Conservation (phyloP, 2,329 filamentous ascomycete genomes). For the Penicillium sp. region DNA sequence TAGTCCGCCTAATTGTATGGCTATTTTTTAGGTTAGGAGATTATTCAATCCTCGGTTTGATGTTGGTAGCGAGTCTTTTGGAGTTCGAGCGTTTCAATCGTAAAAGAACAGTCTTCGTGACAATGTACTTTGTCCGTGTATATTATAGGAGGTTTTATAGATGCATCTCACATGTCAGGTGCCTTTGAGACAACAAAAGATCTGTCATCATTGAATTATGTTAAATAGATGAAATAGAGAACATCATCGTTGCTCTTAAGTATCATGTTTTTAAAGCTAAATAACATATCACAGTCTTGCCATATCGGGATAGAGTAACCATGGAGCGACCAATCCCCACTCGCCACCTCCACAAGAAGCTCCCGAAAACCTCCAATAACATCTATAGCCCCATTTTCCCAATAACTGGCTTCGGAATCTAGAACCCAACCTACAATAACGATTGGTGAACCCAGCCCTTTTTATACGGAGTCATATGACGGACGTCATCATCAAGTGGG, state of each 20-base stretch:
- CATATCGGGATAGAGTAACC: background rate
- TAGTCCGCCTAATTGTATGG: slow-evolving; percentile 46
- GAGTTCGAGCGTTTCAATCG: too few relatives aligned
- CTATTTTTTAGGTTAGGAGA: slow-evolving; percentile 36
- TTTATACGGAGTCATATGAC: slow-evolving; percentile 5
- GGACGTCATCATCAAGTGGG: slow-evolving; percentile 14
- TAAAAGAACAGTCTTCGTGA: too few relatives aligned
- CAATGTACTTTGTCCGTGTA: too few relatives aligned
- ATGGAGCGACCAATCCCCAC: background rate
- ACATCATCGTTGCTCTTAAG: too few relatives aligned
- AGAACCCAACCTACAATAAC: background rate
- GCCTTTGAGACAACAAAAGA: too few relatives aligned
- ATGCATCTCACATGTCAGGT: too few relatives aligned
- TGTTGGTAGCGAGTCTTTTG: too few relatives aligned
- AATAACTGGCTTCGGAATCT: background rate
- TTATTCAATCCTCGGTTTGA: too few relatives aligned
- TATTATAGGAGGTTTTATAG: too few relatives aligned
- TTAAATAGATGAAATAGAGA: too few relatives aligned
- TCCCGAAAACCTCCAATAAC: slow-evolving; percentile 5
- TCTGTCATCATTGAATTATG: too few relatives aligned
- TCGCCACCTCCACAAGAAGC: slow-evolving; percentile 14
- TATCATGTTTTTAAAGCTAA: too few relatives aligned
- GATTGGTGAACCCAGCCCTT: background rate
- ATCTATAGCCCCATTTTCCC: background rate
- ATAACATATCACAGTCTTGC: background rate